A percentile compares a stretch with the other conserved stretches of the same genome.
These are phyloP conservation scores for Arabidopsis suecica DNA, from an alignment of 345 rosid genomes.

Conservation along the genomic window DNA sequence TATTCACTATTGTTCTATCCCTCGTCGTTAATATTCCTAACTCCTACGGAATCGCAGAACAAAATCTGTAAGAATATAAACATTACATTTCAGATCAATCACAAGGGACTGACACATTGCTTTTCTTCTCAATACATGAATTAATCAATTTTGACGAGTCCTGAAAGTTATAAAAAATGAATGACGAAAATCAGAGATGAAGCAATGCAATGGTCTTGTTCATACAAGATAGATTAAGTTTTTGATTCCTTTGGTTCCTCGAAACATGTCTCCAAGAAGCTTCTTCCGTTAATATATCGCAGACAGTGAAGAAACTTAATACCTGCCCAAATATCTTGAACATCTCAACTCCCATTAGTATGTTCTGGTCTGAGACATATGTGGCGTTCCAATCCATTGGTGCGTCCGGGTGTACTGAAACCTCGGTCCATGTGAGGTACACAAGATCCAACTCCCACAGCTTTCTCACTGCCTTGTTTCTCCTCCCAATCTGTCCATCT, in stretches of 20 bases:
- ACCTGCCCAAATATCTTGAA: slow-evolving; percentile 96
- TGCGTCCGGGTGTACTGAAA: slow-evolving; percentile 93
- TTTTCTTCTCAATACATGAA: slow-evolving; percentile 4
- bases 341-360: slow-evolving; percentile 90
- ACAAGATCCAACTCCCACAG: slow-evolving; percentile 94
- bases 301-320: slow-evolving; percentile 78
- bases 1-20: too few relatives aligned
- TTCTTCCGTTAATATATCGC: slow-evolving; percentile 53
- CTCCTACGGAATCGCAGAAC: too few relatives aligned
- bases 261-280: slow-evolving; percentile 80
- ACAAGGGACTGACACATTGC: not conserved
- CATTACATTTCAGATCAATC: not conserved
- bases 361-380: slow-evolving; percentile 74
- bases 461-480: slow-evolving; percentile 96
- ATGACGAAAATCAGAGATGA: slow-evolving; percentile 50
- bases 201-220: slow-evolving; percentile 80
- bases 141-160: slow-evolving; percentile 8
- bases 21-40: too few relatives aligned
- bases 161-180: slow-evolving; percentile 17
- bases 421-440: slow-evolving; percentile 81
- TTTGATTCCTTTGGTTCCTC: slow-evolving; percentile 73
- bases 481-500: slow-evolving; percentile 88
- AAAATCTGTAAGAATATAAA: not conserved
- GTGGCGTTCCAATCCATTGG: slow-evolving; percentile 99
- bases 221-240: slow-evolving; percentile 80